Evolutionary conservation across 2,329 filamentous ascomycete genomes (phyloP), one percentile per base, ranked within the genome.

Genomic region (Orbilia brochopaga): DNA sequence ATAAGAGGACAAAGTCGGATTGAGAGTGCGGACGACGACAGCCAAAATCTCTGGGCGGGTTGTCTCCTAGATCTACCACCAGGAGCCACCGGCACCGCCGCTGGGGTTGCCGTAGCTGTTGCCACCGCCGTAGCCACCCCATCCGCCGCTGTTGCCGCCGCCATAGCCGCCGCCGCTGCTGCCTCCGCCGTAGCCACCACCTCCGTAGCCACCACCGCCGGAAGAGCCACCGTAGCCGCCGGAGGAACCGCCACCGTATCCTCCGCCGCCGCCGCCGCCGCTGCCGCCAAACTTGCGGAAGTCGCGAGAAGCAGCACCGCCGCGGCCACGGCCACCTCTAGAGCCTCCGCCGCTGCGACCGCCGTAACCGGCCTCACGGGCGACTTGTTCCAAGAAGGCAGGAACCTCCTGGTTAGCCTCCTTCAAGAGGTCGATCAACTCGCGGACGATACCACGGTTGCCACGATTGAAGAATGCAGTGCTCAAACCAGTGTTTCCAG

Each of bases 401-500:
- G 94, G 94, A 74, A 97, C 87, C 79, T 99, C 94, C 81, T 99
- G 94, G 83, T 99, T 96, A 76, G 94, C 94, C 81, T 99, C 94
- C 85, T 97, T 97, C 76, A 99, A 86, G 27, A 99, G 87, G n/a
- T 99, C 94, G 77, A 99, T 86, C 73, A 99, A 87, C 78, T 97
- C 94, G 76, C 94, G 90, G 75, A 97, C 94, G 76, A 99, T 91
- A 82, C 94, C 94, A 78, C 94, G 91, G 85, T 99, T 99, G 79
- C 93, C 93, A 79, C 94, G 93, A 87, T 99, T 99, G 89, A 99
- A 97, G 86, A 99, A 99, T 65, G 94, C 94, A 77, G 94, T 99
- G 4, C 94, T 91, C 76, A 96, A 88, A 89, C 94, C 94, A 78
- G 93, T 97, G 85, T 99, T 99, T 81, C 94, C 94, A 75, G 94